Base-by-base conservation (phyloP, 495 filamentous ascomycete genomes). In the Annulohypoxylon stygium region DNA sequence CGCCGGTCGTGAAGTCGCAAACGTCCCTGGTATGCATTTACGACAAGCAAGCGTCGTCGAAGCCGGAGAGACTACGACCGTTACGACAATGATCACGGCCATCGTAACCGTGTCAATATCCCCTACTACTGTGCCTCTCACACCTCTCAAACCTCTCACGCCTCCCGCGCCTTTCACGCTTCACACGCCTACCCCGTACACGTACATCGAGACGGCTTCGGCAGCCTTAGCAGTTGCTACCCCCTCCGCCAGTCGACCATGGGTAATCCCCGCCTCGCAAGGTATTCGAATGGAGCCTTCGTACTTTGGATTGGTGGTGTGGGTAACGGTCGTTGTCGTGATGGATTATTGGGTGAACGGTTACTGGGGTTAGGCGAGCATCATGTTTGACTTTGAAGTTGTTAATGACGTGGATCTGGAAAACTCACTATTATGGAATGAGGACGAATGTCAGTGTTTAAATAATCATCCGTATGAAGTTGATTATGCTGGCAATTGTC, bases 1-100 rank as follows among this genome's bases (percentile, higher is more conserved):
- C 3, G 79, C 78, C 45, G 79, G 80, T 9, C 75, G 70, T 14
- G 75, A 77, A 48, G 66, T 78, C 16, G 47, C 67, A 26, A 69
- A 75, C 3, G 61, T 78, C 3, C 76, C 76, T 9, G 69, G 72
- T 10, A 50, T 78, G 8, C 76, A 75, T 2, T 30, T 78, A n/a
- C 72, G 72, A n/a, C 70, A 75, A 33, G 72, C 74, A 61, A 79
- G 77, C 47, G 36, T 68, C 37, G 37, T 63, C 7, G 69, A 45
- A 1, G 26, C 37, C 2, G 63, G 67, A 14, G 50, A 37, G 18
- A 70, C 72, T 3, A 71, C 68, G 0, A 72, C 75, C 39, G 59
- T 70, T 30, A 72, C 77, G 12, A 66, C 69, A 5, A 79, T 73
- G 9, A 57, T 74, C 36, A 79, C 72, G 1, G 61, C 63, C 43